A percentile compares a stretch with the other conserved stretches of the same genome.
phyloP scores from a whole-genome alignment of 768 basidiomycete species.

The Suillus subluteus region DNA sequence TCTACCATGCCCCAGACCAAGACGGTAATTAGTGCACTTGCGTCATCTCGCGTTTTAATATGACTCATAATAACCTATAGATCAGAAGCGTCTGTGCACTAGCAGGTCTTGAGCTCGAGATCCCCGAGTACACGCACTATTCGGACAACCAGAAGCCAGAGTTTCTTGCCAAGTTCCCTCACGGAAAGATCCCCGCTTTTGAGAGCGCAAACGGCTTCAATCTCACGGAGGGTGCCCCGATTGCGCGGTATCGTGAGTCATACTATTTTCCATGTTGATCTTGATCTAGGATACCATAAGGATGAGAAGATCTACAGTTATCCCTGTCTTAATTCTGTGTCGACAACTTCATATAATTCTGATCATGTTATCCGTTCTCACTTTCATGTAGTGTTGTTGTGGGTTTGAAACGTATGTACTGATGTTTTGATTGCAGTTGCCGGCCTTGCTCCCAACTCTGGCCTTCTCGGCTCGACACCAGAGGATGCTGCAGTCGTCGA shows the following conservation, averaged over 20 bases:
- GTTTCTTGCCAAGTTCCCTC: slow-evolving; percentile 75
- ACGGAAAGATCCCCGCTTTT: slow-evolving; percentile 84
- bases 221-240: slow-evolving; percentile 76
- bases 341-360: slow-evolving; percentile 40
- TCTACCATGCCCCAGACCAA: slow-evolving; percentile 46
- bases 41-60: slow-evolving; percentile 6
- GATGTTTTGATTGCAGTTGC: slow-evolving; percentile 59
- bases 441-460: slow-evolving; percentile 72
- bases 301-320: slow-evolving; percentile 58
- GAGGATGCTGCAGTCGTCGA: slow-evolving; percentile 79
- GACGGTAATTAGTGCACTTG: slow-evolving; percentile 40
- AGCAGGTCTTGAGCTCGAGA: slow-evolving; percentile 58
- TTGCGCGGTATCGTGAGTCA: slow-evolving; percentile 82
- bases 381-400: slow-evolving; percentile 1
- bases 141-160: slow-evolving; percentile 73
- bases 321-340: slow-evolving; percentile 73
- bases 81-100: slow-evolving; percentile 62
- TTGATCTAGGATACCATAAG: slow-evolving; percentile 18
- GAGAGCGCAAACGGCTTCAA: slow-evolving; percentile 78
- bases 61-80: slow-evolving; percentile 32
- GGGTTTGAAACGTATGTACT: slow-evolving; percentile 10
- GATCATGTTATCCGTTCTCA: slow-evolving; percentile 13
- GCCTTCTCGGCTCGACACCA: slow-evolving; percentile 66
- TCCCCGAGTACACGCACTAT: slow-evolving; percentile 56
- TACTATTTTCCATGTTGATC: neutral